Percentiles rank a stretch among this genome's conserved stretches.
Evolutionary conservation across 129 eudicot species (phyloP).

Genomic region (Chrysanthemum makinoi): DNA sequence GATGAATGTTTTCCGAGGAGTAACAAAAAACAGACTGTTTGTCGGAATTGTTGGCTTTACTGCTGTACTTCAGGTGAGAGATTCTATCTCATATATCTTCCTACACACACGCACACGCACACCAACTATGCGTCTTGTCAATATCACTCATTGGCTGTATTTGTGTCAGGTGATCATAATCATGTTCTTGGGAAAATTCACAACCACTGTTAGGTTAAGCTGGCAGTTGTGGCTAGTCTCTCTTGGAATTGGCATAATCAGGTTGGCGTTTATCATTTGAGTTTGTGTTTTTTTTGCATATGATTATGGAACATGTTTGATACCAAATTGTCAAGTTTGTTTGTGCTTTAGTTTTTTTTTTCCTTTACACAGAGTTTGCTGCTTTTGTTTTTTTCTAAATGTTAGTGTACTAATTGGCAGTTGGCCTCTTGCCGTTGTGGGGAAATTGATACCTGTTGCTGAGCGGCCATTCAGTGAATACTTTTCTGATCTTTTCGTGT

Average conservation of each 20-base stretch:
- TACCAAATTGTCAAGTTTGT: background rate
- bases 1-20: constrained; percentile 71
- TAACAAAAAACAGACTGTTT: constrained; percentile 65
- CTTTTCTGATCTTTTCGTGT: constrained; percentile 23
- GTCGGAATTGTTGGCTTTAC: constrained; percentile 69
- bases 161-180: constrained; percentile 59
- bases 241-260: constrained; percentile 59
- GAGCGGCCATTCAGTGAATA: constrained; percentile 44
- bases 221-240: constrained; percentile 90
- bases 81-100: constrained; percentile 17
- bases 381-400: background rate
- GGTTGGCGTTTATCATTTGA: constrained; percentile 42
- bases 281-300: background rate
- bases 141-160: background rate
- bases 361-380: no score
- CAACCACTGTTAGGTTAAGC: constrained; percentile 70
- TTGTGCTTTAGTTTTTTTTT: background rate
- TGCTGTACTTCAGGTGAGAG: constrained; percentile 65
- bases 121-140: constrained; percentile 2
- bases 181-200: constrained; percentile 84
- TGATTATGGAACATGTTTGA: background rate
- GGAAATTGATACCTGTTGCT: constrained; percentile 61
- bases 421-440: constrained; percentile 68
- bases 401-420: constrained; percentile 28
- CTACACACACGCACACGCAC: background rate